Evolutionary conservation across 2,329 filamentous ascomycete genomes (phyloP), one percentile per base, ranked within the genome.

Genomic region (Blastomyces percursus): DNA sequence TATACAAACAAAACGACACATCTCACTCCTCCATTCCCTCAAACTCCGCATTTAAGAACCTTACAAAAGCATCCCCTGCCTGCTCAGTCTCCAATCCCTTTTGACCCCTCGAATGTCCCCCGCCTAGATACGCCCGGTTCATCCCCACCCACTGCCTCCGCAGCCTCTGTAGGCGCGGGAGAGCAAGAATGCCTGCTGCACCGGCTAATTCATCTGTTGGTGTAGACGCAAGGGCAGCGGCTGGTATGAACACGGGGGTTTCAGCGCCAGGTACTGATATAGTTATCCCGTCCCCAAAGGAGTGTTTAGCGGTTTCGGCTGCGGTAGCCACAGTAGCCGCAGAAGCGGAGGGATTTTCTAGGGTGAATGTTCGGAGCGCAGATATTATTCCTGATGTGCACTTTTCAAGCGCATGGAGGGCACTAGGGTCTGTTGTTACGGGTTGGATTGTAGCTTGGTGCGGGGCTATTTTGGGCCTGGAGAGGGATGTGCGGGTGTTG

Each of bases 61-160:
- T 69, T 61, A 79, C 75, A 73, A 80, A 80, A 7, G 76, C 76
- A 70, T 77, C 75, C 1, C 71, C 71, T 16, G 78, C 70, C 64
- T 76, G 72, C 24, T 73, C 73, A 56, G 66, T 60, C 16, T 65
- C 66, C 60, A 78, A 64, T 9, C 68, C 67, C 11, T 74, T 72
- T 59, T 71, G 69, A 1, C 69, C 72, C 40, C 70, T 68, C 30
- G 72, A 72, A 68, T 77, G 73, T 9, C 73, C 71, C 52, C 70
- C 69, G 3, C 70, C 72, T 38, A 75, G 68, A 69, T 76, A 77
- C 35, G 70, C 70, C 56, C 78, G 68, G 64, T 80, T 79, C 63
- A 79, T 71, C 63, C 76, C 72, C 50, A 79, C 78, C 74, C 77
- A 80, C 68, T 78, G 78, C 61, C 78, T 71, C 24, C 77, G 67